Percentiles rank a stretch among this genome's conserved stretches.
Evolutionary conservation across 768 basidiomycete genomes (phyloP).

Genomic region (Heimioporus sp.): DNA sequence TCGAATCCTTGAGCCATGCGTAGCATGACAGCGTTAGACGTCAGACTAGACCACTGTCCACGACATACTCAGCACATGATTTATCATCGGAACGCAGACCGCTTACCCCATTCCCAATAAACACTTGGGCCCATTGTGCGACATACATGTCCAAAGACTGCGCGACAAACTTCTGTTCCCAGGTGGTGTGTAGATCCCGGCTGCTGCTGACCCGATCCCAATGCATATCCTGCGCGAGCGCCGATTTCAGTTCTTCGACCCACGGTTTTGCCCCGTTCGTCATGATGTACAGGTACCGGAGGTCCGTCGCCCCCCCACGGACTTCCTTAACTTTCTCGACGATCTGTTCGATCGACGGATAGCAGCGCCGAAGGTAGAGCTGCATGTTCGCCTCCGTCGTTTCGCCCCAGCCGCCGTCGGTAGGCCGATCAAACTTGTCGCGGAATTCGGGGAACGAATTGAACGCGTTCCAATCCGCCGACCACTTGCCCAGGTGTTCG

Average conservation of each 20-base stretch:
- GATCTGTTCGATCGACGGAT: conserved; percentile 43
- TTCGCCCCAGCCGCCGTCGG: conserved; percentile 16
- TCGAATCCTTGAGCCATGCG: conserved; percentile 31
- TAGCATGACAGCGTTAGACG: conserved; percentile 40
- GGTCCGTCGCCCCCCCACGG: conserved; percentile 20
- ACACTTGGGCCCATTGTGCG: conserved; percentile 44
- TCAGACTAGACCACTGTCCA: conserved; percentile 40
- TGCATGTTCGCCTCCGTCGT: conserved; percentile 18
- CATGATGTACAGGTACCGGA: conserved; percentile 44
- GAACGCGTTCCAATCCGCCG: conserved; percentile 42
- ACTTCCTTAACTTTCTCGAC: conserved; percentile 38
- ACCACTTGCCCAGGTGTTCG: conserved; percentile 33
- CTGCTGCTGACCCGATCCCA: conserved; percentile 45
- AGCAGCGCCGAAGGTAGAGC: conserved; percentile 38
- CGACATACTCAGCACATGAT: conserved; percentile 1
- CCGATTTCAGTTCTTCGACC: conserved; percentile 39
- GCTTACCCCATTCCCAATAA: conserved; percentile 55
- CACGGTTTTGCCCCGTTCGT: conserved; percentile 45
- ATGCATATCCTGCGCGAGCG: conserved; percentile 26
- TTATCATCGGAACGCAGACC: background rate
- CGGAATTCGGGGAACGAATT: conserved; percentile 41
- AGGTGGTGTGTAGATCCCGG: conserved; percentile 40
- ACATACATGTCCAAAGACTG: conserved; percentile 53
- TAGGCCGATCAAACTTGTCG: conserved; percentile 37
- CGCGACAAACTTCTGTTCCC: conserved; percentile 42